Evolutionary conservation across 345 rosid species (phyloP).

Genomic region (Gynandropsis gynandra): DNA sequence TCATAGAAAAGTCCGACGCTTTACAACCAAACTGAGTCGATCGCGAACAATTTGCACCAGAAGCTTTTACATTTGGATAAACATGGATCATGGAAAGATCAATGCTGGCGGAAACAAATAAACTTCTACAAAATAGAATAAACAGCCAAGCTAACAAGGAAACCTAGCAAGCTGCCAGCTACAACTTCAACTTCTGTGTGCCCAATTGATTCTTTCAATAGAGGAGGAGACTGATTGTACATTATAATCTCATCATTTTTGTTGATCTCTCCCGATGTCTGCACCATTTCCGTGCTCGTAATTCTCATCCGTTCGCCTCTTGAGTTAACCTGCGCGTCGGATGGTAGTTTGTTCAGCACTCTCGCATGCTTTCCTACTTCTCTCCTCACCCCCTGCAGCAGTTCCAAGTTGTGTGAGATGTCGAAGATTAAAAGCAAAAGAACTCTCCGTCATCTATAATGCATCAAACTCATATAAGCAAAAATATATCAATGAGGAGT

Average conservation of each 20-base stretch:
- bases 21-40: too few species aligned
- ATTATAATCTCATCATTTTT: too few species aligned
- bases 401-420: background rate
- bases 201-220: constrained; percentile 74
- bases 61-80: too few species aligned
- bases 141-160: constrained; percentile 50
- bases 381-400: constrained; percentile 74
- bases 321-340: constrained; percentile 15
- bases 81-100: background rate
- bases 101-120: too few species aligned
- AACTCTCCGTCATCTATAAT: background rate
- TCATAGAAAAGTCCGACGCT: too few species aligned
- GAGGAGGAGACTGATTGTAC: constrained; percentile 1
- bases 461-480: background rate
- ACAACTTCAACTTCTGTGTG: constrained; percentile 80
- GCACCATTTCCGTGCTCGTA: constrained; percentile 6
- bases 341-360: constrained; percentile 43
- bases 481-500: too few species aligned
- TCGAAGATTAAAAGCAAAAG: too few species aligned
- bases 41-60: too few species aligned
- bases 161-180: constrained; percentile 73
- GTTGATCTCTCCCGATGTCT: constrained; percentile 20
- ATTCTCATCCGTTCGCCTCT: constrained; percentile 25
- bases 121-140: constrained; percentile 24
- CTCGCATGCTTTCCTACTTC: constrained; percentile 89